Evolutionary conservation across 305 asterid species (phyloP).

Genomic region (Coffea humblotiana): DNA sequence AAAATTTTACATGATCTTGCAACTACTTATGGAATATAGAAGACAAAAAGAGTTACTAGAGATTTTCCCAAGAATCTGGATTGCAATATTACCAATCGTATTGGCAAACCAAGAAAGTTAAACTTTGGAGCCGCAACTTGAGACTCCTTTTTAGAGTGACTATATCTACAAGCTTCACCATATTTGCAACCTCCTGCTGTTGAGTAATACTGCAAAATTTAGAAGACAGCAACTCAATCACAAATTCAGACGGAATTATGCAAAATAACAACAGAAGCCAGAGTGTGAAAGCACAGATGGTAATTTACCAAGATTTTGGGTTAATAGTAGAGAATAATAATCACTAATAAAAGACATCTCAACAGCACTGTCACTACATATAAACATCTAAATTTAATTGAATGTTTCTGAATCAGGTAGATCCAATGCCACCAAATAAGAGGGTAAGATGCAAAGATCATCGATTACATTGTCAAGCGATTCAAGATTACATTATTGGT

Average conservation of each 20-base stretch:
- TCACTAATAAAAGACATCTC: background rate
- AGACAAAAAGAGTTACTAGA: background rate
- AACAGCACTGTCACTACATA: background rate
- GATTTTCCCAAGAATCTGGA: background rate
- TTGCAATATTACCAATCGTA: conserved; percentile 29
- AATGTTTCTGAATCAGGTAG: background rate
- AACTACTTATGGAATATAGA: background rate
- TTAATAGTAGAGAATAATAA: too few relatives aligned
- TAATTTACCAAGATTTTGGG: background rate
- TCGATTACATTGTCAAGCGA: background rate
- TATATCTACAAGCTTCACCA: conserved; percentile 34
- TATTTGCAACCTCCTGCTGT: conserved; percentile 41
- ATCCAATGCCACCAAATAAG: background rate
- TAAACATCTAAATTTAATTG: background rate
- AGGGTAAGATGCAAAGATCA: background rate
- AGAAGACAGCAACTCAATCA: background rate
- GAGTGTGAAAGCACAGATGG: background rate
- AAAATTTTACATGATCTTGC: background rate
- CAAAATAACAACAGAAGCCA: background rate
- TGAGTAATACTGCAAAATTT: conserved; percentile 36
- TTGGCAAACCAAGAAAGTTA: conserved; percentile 41
- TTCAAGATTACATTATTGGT: background rate
- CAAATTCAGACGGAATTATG: background rate
- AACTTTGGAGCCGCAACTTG: conserved; percentile 22
- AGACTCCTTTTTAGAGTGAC: conserved; percentile 29